Base-by-base conservation (phyloP, 2,329 filamentous ascomycete genomes). In the Microcyclospora pomicola region DNA sequence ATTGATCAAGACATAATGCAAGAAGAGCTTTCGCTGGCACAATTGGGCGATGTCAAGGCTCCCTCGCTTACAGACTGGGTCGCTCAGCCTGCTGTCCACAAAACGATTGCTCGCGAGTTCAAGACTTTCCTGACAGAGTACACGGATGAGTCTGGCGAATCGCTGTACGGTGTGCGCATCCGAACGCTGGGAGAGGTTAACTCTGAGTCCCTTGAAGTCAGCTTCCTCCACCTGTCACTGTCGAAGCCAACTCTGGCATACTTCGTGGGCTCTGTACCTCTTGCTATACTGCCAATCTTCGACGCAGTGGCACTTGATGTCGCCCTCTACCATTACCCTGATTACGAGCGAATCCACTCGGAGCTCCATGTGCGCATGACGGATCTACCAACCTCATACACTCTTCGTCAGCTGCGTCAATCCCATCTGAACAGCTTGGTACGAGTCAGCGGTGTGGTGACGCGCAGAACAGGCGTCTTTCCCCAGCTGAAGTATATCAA, bases 401-500 rank as follows among this genome's bases (percentile, higher is more conserved):
- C 91, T 2, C 75, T 98, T 35, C 84, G 91, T 35, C 87, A 98
- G 59, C 72, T 98, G 33, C 84, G 91, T 43, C 91, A 98, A 63
- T 85, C 81, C 3, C 92, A 98, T 56, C 73, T 98, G 42, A 98
- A 98, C 69, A 94, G 87, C 53, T 71, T 98, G 32, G 83, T 98
- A 30, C 80, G 88, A 37, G 91, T 98, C 38, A 87, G 82, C 50
- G 91, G 91, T 49, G 91, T 98, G 4, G 91, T 98, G 19, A 98
- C 91, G 27, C 78, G 91, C 46, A 77, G 91, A 49, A 92, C 80
- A 16, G 91, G 91, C 39, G 92, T 98, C 34, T 98, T 98, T 59
- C 91, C 91, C 2, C 91, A 98, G 64, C 69, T 98, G 43, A 96
- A 96, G 61, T 95, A 96, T 60, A 84, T 98, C 65, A 94, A 95